Evolutionary conservation across 257 asterid genomes (phyloP).

Genomic region (Pogostemon cablin): DNA sequence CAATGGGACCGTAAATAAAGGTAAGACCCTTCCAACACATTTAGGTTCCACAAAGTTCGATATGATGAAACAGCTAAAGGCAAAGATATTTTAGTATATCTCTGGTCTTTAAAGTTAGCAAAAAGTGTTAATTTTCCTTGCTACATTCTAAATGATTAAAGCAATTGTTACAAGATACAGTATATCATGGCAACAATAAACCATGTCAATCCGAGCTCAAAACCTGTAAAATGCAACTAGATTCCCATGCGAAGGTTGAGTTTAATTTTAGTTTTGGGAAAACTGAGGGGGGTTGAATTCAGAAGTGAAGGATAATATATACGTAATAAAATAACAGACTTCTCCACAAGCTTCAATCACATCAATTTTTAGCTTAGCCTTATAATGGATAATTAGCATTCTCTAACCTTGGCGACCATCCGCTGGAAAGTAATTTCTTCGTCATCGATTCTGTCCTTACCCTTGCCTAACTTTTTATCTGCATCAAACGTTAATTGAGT

Average conservation of each 20-base stretch:
- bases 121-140: not conserved
- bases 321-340: not conserved
- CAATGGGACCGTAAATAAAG: not conserved
- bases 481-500: constrained; percentile 29
- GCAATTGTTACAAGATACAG: not conserved
- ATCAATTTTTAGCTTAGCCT: not conserved
- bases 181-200: constrained; percentile 5
- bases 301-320: too few relatives aligned
- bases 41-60: not conserved
- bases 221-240: not conserved
- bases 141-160: not conserved
- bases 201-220: not conserved
- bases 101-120: not conserved
- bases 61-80: not conserved
- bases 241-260: constrained; percentile 17
- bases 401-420: constrained; percentile 98
- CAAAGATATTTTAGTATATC: not conserved
- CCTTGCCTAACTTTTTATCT: constrained; percentile 87
- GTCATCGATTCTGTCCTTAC: constrained; percentile 83
- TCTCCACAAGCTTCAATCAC: constrained; percentile 5
- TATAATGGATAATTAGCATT: constrained; percentile 49
- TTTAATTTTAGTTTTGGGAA: not conserved
- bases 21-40: not conserved
- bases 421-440: constrained; percentile 95
- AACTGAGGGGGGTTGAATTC: not conserved